Evolutionary conservation across 1,139 yeast species (phyloP).

Genomic region (Sugiyamaella xylanicola): DNA sequence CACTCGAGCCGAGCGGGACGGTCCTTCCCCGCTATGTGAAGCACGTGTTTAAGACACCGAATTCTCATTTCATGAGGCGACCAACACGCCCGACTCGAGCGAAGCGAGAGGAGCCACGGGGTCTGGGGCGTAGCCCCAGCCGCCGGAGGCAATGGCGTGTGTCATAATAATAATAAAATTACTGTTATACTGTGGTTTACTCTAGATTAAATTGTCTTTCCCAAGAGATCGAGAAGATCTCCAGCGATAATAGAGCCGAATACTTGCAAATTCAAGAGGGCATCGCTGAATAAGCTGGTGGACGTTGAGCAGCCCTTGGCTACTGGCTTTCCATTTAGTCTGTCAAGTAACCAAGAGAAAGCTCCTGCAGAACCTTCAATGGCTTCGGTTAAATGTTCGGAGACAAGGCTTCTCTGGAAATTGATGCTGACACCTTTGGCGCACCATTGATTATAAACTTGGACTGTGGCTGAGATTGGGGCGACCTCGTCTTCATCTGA

Average conservation of each 20-base stretch:
- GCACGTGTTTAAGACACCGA: no score
- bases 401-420: conserved; percentile 24
- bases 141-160: no score
- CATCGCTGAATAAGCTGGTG: background rate
- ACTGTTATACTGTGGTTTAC: no score
- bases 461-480: conserved; percentile 27
- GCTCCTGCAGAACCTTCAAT: conserved; percentile 25
- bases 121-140: no score
- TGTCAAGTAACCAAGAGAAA: conserved; percentile 24
- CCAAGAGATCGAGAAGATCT: conserved; percentile 3
- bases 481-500: conserved; percentile 36
- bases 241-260: conserved; percentile 8
- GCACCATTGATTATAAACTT: conserved; percentile 33
- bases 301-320: background rate
- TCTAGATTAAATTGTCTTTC: conserved; percentile 7
- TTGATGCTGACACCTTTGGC: conserved; percentile 29
- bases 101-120: no score
- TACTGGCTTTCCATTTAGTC: conserved; percentile 9
- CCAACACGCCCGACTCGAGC: no score
- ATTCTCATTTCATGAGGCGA: no score
- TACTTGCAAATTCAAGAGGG: background rate
- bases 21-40: no score
- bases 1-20: no score
- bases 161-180: no score
- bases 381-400: conserved; percentile 25